Conservation (phyloP, 306 rosid species). For the Prunus salicina region DNA sequence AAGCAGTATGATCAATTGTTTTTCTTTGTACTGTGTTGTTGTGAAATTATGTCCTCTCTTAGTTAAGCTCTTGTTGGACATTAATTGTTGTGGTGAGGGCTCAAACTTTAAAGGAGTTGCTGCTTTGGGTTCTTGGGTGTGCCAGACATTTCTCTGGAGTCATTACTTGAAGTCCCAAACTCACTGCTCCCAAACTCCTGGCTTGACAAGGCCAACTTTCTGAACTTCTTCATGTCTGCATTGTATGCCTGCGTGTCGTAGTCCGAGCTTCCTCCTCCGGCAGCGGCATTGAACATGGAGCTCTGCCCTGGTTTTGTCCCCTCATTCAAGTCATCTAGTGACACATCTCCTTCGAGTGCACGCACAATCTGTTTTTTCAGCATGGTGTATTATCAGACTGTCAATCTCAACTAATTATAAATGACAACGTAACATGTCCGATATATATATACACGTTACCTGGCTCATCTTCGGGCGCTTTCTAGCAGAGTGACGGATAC, state of each 20-base stretch:
- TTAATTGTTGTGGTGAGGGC: not conserved
- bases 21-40: not conserved
- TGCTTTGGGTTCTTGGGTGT: conserved; percentile 10
- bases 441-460: conserved; percentile 28
- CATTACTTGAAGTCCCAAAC: conserved; percentile 43
- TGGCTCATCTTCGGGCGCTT: conserved; percentile 91
- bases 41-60: not conserved
- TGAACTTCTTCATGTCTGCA: conserved; percentile 56
- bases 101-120: not conserved
- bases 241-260: conserved; percentile 55
- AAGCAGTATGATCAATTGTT: not conserved
- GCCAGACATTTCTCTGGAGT: conserved; percentile 34
- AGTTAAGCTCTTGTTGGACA: not conserved
- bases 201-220: conserved; percentile 52
- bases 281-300: not conserved
- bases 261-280: conserved; percentile 39
- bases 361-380: conserved; percentile 50
- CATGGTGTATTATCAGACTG: not conserved
- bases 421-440: not conserved
- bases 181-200: conserved; percentile 48
- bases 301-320: conserved; percentile 34
- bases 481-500: conserved; percentile 81
- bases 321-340: conserved; percentile 66
- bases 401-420: not conserved
- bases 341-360: conserved; percentile 71